phyloP scores from a whole-genome alignment of 306 rosid species.

The Gillenia trifoliata region DNA sequence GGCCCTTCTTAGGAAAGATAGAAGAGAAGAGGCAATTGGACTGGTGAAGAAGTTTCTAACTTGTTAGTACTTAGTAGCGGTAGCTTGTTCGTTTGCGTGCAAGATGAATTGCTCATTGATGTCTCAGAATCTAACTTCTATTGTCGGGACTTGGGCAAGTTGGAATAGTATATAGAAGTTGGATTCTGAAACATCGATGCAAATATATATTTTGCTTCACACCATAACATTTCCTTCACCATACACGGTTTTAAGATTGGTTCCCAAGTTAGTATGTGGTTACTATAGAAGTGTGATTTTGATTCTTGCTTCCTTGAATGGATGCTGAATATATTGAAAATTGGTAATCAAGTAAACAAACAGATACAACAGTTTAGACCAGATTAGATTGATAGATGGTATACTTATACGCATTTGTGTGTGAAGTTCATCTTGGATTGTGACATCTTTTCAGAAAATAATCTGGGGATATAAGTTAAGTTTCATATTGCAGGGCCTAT shows the following conservation, averaged over 20 bases:
- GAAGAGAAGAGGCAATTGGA: background rate
- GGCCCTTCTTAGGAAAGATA: background rate
- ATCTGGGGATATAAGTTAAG: background rate
- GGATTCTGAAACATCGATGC: too few relatives aligned
- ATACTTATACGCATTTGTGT: background rate
- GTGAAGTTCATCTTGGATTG: background rate
- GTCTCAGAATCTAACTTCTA: background rate
- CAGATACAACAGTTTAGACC: background rate
- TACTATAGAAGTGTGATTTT: background rate
- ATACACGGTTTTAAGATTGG: background rate
- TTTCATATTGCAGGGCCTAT: slow-evolving; percentile 68
- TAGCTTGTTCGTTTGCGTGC: background rate
- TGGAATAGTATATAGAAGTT: background rate
- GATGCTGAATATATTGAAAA: background rate
- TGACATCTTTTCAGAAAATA: background rate
- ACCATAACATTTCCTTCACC: background rate
- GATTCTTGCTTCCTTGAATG: background rate
- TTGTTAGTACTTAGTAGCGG: too few relatives aligned
- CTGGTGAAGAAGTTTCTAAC: too few relatives aligned
- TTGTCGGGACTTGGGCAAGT: background rate
- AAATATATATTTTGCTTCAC: background rate
- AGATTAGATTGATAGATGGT: background rate
- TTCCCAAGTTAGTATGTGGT: background rate
- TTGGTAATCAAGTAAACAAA: background rate
- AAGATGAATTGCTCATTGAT: background rate